These are phyloP conservation scores for Pterocarpus macrocarpus DNA, from an alignment of 306 rosid species.

Conservation along the genomic window DNA sequence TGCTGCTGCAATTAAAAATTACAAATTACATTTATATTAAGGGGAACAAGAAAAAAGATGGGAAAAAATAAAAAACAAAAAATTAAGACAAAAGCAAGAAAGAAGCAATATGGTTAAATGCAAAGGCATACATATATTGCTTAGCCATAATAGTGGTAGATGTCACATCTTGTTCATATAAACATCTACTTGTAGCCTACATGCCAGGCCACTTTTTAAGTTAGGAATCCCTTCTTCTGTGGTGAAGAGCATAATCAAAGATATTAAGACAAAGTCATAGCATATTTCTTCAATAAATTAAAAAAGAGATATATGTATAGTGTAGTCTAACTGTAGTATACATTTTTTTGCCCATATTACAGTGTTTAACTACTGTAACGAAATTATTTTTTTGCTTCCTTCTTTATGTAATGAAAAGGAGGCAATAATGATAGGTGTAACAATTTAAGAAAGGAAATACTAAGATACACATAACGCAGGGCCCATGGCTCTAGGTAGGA, in stretches of 20 bases:
- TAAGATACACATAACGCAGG: background rate
- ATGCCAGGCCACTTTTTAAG: background rate
- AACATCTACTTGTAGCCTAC: background rate
- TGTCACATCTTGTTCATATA: background rate
- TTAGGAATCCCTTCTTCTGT: background rate
- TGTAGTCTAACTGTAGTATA: background rate
- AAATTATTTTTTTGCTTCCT: background rate
- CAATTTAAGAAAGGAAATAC: background rate
- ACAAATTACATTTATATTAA: background rate
- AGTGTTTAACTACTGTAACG: background rate
- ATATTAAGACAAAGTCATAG: no score
- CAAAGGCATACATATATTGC: background rate
- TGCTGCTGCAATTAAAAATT: constrained; percentile 59
- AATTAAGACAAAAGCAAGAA: background rate
- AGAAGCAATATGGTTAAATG: background rate
- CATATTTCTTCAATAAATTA: no score
- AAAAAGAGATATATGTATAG: background rate
- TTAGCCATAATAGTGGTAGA: background rate
- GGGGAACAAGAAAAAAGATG: background rate
- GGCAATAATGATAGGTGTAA: background rate
- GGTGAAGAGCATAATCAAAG: background rate
- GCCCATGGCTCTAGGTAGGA: background rate
- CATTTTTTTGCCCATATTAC: no score
- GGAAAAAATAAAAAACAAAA: background rate
- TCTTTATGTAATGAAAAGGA: background rate